Evolutionary conservation across 179 eudicot genomes (phyloP).

Genomic region (Camellia oleifera): DNA sequence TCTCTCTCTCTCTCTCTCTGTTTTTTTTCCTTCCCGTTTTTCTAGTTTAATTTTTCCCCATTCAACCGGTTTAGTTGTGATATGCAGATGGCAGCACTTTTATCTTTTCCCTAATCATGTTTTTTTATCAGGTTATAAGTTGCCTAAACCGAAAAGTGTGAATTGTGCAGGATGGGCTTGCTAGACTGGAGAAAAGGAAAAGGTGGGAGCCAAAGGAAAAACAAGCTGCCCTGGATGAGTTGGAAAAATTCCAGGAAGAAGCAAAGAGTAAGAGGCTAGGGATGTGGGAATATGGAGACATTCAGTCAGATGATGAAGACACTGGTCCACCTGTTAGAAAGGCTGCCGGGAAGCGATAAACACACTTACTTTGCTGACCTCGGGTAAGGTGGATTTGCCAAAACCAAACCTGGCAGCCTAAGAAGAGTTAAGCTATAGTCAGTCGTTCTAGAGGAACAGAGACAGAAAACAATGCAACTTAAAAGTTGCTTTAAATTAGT

Average conservation of each 20-base stretch:
- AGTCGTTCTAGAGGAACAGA: background rate
- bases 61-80: background rate
- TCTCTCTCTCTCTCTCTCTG: background rate
- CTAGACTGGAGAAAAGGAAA: constrained; percentile 71
- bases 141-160: background rate
- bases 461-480: background rate
- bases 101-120: background rate
- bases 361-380: constrained; percentile 8
- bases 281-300: constrained; percentile 86
- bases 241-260: constrained; percentile 67
- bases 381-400: background rate
- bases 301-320: constrained; percentile 84
- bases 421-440: constrained; percentile 5
- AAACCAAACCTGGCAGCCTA: background rate
- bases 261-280: constrained; percentile 55
- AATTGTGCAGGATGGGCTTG: constrained; percentile 72
- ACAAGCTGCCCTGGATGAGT: constrained; percentile 49
- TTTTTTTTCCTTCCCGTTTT: too few species aligned
- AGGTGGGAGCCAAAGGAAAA: constrained; percentile 66
- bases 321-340: constrained; percentile 58
- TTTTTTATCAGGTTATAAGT: background rate
- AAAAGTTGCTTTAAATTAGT: constrained; percentile 1
- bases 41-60: background rate
- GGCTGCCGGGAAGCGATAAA: constrained; percentile 65
- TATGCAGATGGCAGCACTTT: background rate